Percentiles rank a stretch among this genome's conserved stretches.
phyloP scores from a whole-genome alignment of 768 basidiomycete genomes.

The Lactarius tabidus region DNA sequence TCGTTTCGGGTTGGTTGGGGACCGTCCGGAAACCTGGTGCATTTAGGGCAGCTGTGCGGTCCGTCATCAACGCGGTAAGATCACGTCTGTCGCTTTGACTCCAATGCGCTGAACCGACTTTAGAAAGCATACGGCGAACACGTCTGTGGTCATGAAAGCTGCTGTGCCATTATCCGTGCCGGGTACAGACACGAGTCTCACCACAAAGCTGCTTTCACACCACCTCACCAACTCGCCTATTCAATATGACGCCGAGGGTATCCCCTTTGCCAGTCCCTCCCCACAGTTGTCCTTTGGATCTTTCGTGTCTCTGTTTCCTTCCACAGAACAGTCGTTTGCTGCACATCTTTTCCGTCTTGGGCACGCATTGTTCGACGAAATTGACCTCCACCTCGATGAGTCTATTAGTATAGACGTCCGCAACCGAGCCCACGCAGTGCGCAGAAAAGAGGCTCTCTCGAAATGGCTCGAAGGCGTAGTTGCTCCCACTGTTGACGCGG shows the following conservation, averaged over 20 bases:
- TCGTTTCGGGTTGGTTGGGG: constrained; percentile 93
- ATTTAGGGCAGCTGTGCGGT: constrained; percentile 69
- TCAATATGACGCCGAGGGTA: constrained; percentile 59
- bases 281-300: constrained; percentile 69
- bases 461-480: constrained; percentile 81
- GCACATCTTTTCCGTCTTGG: constrained; percentile 87
- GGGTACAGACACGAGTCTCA: constrained; percentile 37
- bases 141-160: constrained; percentile 54
- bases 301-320: constrained; percentile 66
- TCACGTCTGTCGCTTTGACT: background rate
- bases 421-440: constrained; percentile 55
- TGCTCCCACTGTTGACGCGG: constrained; percentile 63
- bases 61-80: constrained; percentile 52
- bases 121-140: constrained; percentile 57
- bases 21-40: constrained; percentile 67
- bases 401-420: constrained; percentile 57
- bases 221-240: constrained; percentile 74
- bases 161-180: constrained; percentile 40
- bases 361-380: constrained; percentile 80
- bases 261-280: constrained; percentile 67
- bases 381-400: constrained; percentile 58
- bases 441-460: constrained; percentile 76
- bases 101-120: constrained; percentile 4
- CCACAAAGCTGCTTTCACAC: constrained; percentile 66
- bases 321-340: constrained; percentile 67